Conservation (phyloP, 1,284 basidiomycete species). For the Taiwanofungus camphoratus region DNA sequence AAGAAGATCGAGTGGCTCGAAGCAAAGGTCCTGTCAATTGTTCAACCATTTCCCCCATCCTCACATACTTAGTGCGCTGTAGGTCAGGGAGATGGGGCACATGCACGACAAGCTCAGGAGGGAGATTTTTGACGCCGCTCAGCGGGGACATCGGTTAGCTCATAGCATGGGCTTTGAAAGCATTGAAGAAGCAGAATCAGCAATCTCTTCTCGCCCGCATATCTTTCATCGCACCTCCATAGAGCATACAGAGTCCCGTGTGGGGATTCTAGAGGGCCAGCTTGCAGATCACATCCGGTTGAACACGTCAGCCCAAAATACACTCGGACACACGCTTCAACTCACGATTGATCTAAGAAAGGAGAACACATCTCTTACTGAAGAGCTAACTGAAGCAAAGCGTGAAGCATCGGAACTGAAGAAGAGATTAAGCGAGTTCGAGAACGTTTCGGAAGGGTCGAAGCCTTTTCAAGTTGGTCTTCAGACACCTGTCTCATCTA, state of each 20-base stretch:
- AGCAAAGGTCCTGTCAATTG: no score
- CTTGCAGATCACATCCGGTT: slow-evolving; percentile 14
- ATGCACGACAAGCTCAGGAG: slow-evolving; percentile 17
- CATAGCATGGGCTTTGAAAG: slow-evolving; percentile 18
- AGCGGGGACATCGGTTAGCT: slow-evolving; percentile 20
- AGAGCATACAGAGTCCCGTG: slow-evolving; percentile 14
- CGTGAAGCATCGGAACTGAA: neutral
- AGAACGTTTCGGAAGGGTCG: neutral
- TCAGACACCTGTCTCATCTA: slow-evolving; percentile 1
- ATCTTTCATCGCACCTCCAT: slow-evolving; percentile 9
- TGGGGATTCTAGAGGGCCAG: slow-evolving; percentile 17
- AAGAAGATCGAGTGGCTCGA: no score
- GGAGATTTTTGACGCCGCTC: slow-evolving; percentile 16
- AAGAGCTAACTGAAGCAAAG: no score
- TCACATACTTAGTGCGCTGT: no score
- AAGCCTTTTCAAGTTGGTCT: neutral
- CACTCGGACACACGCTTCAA: slow-evolving; percentile 15
- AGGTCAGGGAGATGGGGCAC: slow-evolving; percentile 17
- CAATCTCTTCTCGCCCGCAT: slow-evolving; percentile 11
- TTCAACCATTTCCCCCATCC: no score
- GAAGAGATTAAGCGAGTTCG: neutral
- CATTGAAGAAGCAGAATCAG: slow-evolving; percentile 19
- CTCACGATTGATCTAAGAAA: slow-evolving; percentile 11
- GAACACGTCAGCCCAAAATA: slow-evolving; percentile 12
- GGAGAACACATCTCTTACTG: no score